Conservation (phyloP, 306 rosid species). For the Cajanus cajan region DNA sequence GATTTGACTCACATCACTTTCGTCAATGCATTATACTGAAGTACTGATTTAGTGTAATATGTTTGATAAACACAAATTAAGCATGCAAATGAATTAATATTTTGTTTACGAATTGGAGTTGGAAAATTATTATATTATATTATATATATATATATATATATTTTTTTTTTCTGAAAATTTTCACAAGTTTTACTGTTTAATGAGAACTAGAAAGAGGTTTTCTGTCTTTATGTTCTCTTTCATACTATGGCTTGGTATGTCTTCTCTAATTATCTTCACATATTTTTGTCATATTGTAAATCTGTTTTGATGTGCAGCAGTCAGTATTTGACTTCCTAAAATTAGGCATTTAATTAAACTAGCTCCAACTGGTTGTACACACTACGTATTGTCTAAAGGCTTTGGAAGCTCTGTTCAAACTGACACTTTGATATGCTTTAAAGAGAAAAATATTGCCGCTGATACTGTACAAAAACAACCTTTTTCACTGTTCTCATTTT, state of each 20-base stretch:
- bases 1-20: not conserved
- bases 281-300: not conserved
- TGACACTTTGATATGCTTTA: conserved; percentile 1
- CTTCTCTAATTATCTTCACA: conserved; percentile 1
- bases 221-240: not conserved
- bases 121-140: not conserved
- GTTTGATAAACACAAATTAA: conserved; percentile 2
- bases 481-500: not conserved
- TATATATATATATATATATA: no score
- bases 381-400: not conserved
- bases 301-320: not conserved
- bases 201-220: not conserved
- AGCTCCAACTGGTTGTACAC: not conserved
- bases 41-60: not conserved
- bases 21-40: not conserved
- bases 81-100: not conserved
- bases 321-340: not conserved
- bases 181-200: not conserved
- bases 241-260: not conserved
- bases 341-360: not conserved
- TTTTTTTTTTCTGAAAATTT: not conserved
- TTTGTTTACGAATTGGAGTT: not conserved
- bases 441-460: not conserved
- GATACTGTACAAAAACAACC: not conserved
- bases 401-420: not conserved